phyloP scores from a whole-genome alignment of 2,329 filamentous ascomycete species.

The Shiraia sp. region DNA sequence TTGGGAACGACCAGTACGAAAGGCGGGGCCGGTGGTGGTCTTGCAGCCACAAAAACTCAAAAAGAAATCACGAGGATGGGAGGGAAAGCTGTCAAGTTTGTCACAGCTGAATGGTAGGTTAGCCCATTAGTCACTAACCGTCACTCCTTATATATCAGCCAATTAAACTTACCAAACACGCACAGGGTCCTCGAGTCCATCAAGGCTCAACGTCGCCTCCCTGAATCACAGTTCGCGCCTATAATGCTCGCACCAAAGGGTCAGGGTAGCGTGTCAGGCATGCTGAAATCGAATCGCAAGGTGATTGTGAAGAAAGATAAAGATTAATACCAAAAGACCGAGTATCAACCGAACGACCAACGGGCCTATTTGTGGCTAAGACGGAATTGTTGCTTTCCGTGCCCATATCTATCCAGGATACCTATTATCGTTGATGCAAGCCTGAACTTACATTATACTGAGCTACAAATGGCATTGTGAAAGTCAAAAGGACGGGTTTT shows the following conservation, averaged over 20 bases:
- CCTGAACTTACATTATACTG: too few species aligned
- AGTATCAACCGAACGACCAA: too few species aligned
- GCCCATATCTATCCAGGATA: too few species aligned
- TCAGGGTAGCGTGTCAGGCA: conserved; percentile 30
- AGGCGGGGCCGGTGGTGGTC: conserved; percentile 69
- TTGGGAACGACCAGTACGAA: conserved; percentile 56
- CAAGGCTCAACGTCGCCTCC: conserved; percentile 71
- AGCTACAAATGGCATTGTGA: too few species aligned
- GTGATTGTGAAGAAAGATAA: too few species aligned
- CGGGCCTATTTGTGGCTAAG: too few species aligned
- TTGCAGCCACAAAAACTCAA: conserved; percentile 78
- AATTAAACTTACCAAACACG: conserved; percentile 15
- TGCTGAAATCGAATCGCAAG: too few species aligned
- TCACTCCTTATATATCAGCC: conserved; percentile 5
- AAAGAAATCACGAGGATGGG: conserved; percentile 72
- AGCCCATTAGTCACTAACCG: background rate
- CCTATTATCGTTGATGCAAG: too few species aligned
- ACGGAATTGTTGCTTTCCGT: too few species aligned
- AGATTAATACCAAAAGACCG: too few species aligned
- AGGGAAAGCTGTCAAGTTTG: conserved; percentile 75
- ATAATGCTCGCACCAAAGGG: conserved; percentile 30
- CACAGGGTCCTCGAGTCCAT: conserved; percentile 81
- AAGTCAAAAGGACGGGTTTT: too few species aligned
- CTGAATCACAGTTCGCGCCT: conserved; percentile 71
- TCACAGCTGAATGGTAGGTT: conserved; percentile 73